Evolutionary conservation across 768 basidiomycete species (phyloP), one percentile per base, ranked within the genome.

Genomic region (Fomitopsis pulvina): DNA sequence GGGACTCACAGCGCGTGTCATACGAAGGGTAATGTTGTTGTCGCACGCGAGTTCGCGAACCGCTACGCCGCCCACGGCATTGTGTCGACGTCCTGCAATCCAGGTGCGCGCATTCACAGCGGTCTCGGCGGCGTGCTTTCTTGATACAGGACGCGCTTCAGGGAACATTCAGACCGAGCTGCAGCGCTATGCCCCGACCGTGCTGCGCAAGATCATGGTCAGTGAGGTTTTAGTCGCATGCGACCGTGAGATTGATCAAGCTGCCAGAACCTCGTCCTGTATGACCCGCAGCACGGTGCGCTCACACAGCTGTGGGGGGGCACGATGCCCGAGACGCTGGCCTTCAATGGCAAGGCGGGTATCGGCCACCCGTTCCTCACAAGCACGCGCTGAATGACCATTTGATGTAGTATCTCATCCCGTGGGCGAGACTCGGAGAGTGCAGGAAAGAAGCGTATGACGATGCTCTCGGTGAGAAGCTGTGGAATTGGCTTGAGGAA

Each of bases 21-120:
- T 22, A 14, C 28, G 1, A 32, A 78, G 75, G 77, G 65, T 8
- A 73, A 78, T 45, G 66, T 73, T 0, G 66, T 79, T 6, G 60
- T 75, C 4, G 67, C 76, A 4, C 57, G 64, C 28, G 77, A 80
- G 57, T 57, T 77, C 9, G 75, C 74, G 18, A 63, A 73, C 50
- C 68, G 75, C 47, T 75, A 77, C 53, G 71, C 62, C 18, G 57
- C 74, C 50, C 69, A 73, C 8, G 57, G 58, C 34, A 70, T 82
- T 47, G 63, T 80, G 0, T 72, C 73, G 18, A 47, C 52, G 24
- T 62, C 74, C 4, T 55, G 78, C 30, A 70, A 80, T 50, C 78
- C 81, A 2, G 78, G 79, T 61, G 32, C 77, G 48, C 34, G 9
- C 32, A 10, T 47, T 34, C 10, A 16, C 18, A 7, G 30, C 30